Conservation (phyloP, 2,329 filamentous ascomycete species). For the Fusarium nanum region DNA sequence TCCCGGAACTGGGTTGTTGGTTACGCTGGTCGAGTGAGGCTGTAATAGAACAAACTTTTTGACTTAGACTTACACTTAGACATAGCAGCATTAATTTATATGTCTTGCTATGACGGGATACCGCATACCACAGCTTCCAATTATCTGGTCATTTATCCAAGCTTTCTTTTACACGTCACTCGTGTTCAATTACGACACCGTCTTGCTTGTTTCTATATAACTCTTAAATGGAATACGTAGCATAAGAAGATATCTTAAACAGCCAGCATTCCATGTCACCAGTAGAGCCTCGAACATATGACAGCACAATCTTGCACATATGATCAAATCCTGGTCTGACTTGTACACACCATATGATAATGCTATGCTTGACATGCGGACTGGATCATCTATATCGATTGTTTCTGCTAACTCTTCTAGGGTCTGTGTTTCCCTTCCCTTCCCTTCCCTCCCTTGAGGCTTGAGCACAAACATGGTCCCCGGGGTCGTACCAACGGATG, state of each 20-base stretch:
- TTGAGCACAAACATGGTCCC: conserved; percentile 20
- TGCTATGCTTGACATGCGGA: conserved; percentile 2
- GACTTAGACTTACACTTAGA: conserved; percentile 7
- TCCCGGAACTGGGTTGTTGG: conserved; percentile 31
- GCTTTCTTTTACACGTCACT: conserved; percentile 18
- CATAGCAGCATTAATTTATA: conserved; percentile 27
- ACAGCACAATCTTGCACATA: conserved; percentile 2
- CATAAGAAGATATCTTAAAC: background rate
- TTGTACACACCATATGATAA: conserved; percentile 15
- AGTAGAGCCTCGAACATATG: background rate
- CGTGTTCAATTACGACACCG: conserved; percentile 9
- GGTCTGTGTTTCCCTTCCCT: conserved; percentile 25
- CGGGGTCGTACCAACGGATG: conserved; percentile 35
- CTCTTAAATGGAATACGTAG: conserved; percentile 3
- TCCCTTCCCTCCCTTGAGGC: conserved; percentile 12
- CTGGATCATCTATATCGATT: conserved; percentile 7
- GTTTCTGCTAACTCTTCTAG: conserved; percentile 17
- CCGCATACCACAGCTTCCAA: conserved; percentile 35
- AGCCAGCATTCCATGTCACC: conserved; percentile 6
- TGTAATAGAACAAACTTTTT: conserved; percentile 15
- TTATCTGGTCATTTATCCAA: conserved; percentile 22
- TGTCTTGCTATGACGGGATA: conserved; percentile 36
- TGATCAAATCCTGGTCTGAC: background rate
- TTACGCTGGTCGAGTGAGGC: conserved; percentile 40
- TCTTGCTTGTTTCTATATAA: conserved; percentile 5